Evolutionary conservation across 805 yeast genomes (phyloP).

Genomic region (Tetrapisispora arboricola): DNA sequence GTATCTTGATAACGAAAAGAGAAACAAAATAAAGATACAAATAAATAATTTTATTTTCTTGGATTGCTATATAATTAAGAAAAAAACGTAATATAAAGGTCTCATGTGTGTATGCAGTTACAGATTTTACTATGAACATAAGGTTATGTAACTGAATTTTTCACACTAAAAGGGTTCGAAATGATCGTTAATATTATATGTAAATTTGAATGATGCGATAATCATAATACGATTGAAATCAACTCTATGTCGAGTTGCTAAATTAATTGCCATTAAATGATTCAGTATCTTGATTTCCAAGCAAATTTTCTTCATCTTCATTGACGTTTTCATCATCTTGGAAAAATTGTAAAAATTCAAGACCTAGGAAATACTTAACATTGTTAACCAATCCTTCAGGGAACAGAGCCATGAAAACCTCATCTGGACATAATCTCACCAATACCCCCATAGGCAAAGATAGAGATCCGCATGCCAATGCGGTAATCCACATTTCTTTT

Average conservation of each 20-base stretch:
- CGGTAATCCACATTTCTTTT: conserved; percentile 82
- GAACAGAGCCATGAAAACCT: conserved; percentile 53
- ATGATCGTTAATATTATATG: too few relatives aligned
- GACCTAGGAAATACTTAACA: conserved; percentile 14
- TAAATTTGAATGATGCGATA: too few relatives aligned
- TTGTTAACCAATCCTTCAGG: conserved; percentile 37
- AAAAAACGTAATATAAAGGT: too few relatives aligned
- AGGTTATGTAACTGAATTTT: too few relatives aligned
- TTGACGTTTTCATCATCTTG: conserved; percentile 6
- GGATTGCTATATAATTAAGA: too few relatives aligned
- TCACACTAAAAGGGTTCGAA: too few relatives aligned
- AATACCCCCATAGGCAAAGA: conserved; percentile 74
- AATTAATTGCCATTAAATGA: background rate
- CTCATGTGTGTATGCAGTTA: too few relatives aligned
- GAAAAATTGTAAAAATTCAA: conserved; percentile 18
- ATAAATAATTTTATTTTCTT: too few relatives aligned
- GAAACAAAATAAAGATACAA: too few relatives aligned
- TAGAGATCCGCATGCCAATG: conserved; percentile 67
- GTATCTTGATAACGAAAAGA: background rate
- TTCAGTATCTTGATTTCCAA: conserved; percentile 1
- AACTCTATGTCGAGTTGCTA: background rate
- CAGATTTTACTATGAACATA: too few relatives aligned
- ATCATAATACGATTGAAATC: too few relatives aligned
- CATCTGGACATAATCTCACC: conserved; percentile 76
- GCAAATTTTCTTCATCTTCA: conserved; percentile 25